Evolutionary conservation across 345 rosid species (phyloP).

Genomic region (Arabidopsis suecica): DNA sequence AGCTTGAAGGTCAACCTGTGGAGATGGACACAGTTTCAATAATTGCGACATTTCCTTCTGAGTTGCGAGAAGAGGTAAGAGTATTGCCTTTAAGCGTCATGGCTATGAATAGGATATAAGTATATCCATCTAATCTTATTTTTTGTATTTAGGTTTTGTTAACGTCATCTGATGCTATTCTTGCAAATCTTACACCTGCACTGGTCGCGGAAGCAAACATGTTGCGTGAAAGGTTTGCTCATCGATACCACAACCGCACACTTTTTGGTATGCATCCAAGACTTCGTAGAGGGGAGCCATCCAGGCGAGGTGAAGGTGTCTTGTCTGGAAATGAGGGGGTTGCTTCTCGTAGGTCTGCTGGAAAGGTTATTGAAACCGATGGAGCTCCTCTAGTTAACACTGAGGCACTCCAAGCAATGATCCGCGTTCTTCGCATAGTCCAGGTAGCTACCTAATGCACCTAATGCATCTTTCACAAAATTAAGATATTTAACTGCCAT

Average conservation of each 20-base stretch:
- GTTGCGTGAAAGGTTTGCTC: constrained; percentile 96
- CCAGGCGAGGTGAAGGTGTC: constrained; percentile 81
- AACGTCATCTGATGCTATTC: constrained; percentile 94
- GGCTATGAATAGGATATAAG: background rate
- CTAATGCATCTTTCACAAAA: constrained; percentile 19
- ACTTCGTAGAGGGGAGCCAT: constrained; percentile 91
- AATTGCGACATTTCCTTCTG: constrained; percentile 96
- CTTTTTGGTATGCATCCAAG: constrained; percentile 95
- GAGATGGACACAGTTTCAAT: constrained; percentile 99
- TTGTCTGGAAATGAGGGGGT: constrained; percentile 66
- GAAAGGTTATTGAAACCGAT: constrained; percentile 84
- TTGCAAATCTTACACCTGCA: constrained; percentile 96
- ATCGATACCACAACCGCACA: constrained; percentile 79
- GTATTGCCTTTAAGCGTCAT: constrained; percentile 6
- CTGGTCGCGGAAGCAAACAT: constrained; percentile 98
- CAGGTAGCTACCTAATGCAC: constrained; percentile 70
- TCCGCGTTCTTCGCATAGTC: constrained; percentile 87
- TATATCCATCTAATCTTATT: constrained; percentile 17
- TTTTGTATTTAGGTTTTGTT: constrained; percentile 70
- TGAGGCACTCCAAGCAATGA: constrained; percentile 85
- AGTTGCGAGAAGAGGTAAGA: constrained; percentile 91
- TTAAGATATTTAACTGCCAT: constrained; percentile 5
- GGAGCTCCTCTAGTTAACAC: constrained; percentile 86
- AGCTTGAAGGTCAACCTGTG: constrained; percentile 99
- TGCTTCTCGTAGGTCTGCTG: constrained; percentile 71